phyloP scores from a whole-genome alignment of 1,284 basidiomycete species.

The Somion occarium region DNA sequence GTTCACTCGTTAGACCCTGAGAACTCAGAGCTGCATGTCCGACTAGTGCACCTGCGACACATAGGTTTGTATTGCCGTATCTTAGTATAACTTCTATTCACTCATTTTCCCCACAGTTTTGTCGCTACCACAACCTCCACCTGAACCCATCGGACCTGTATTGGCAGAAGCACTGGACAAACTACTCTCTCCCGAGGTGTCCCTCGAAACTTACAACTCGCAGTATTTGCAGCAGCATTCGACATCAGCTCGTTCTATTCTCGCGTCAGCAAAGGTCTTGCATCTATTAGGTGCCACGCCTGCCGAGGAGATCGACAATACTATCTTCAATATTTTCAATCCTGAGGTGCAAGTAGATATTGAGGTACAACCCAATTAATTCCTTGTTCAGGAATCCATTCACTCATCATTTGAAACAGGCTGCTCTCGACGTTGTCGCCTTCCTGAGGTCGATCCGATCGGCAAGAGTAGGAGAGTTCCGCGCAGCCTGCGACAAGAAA shows the following conservation, averaged over 20 bases:
- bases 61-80: constrained; percentile 35
- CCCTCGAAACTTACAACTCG: constrained; percentile 65
- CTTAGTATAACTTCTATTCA: background rate
- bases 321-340: constrained; percentile 48
- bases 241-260: constrained; percentile 43
- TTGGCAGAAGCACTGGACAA: constrained; percentile 41
- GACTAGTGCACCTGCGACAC: constrained; percentile 62
- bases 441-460: constrained; percentile 50
- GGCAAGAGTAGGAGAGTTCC: constrained; percentile 53
- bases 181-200: constrained; percentile 53
- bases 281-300: constrained; percentile 40
- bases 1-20: constrained; percentile 54
- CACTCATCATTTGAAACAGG: constrained; percentile 31
- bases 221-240: constrained; percentile 69
- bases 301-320: constrained; percentile 52
- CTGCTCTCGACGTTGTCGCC: constrained; percentile 38
- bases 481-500: constrained; percentile 40
- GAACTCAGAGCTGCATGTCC: constrained; percentile 68
- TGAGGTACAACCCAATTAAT: no score
- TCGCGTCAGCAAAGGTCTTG: constrained; percentile 58
- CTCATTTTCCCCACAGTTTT: constrained; percentile 30
- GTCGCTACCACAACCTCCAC: constrained; percentile 34
- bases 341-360: constrained; percentile 43
- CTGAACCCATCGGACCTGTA: constrained; percentile 40
- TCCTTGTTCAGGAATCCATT: constrained; percentile 19